phyloP scores from a whole-genome alignment of 2,329 filamentous ascomycete species.

The Aspergillus fructus region DNA sequence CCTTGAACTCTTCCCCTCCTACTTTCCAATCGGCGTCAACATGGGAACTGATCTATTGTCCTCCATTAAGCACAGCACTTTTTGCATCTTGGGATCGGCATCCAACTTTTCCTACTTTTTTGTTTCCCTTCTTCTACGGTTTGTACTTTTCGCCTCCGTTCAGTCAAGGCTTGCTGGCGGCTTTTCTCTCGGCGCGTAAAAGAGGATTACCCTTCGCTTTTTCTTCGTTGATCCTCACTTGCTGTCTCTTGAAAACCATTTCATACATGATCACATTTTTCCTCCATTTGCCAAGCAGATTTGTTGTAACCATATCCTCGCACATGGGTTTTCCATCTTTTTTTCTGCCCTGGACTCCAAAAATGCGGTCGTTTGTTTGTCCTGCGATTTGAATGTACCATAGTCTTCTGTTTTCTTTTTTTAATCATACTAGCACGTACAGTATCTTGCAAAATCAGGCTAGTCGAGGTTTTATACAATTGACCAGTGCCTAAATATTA shows the following conservation, averaged over 20 bases:
- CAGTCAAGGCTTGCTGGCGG: not conserved
- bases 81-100: constrained; percentile 1
- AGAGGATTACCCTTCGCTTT: not conserved
- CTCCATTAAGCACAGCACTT: not conserved
- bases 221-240: not conserved
- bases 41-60: constrained; percentile 3
- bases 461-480: not conserved
- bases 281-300: not conserved
- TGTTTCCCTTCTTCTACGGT: constrained; percentile 1
- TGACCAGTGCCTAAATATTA: not conserved
- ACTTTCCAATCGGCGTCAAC: constrained; percentile 10
- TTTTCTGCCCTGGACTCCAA: not conserved
- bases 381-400: constrained; percentile 2
- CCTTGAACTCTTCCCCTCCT: not conserved
- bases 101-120: not conserved
- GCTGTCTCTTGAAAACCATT: not conserved
- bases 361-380: not conserved
- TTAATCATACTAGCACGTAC: not conserved
- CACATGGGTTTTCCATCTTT: no score
- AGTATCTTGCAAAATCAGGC: not conserved
- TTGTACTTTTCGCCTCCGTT: not conserved
- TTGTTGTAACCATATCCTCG: not conserved
- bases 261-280: not conserved
- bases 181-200: not conserved
- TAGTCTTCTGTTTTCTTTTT: not conserved